A percentile compares a stretch with the other conserved stretches of the same genome.
phyloP scores from a whole-genome alignment of 2,329 filamentous ascomycete genomes.

The Penicillium aurantiogriseum region DNA sequence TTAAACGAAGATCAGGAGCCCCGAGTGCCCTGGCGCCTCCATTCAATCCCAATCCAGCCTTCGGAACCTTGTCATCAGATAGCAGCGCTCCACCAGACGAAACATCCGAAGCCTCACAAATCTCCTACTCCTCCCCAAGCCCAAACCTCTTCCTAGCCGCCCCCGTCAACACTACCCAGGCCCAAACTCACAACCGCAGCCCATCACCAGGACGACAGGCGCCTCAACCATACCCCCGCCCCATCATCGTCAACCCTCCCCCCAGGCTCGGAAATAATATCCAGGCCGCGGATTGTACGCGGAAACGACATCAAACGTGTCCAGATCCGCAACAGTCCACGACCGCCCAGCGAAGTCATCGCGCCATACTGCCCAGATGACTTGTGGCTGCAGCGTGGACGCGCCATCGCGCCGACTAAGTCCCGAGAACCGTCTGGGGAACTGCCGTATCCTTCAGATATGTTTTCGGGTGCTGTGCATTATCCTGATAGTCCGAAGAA shows the following conservation, averaged over 20 bases:
- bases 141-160: constrained; percentile 4
- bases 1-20: background rate
- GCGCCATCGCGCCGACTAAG: background rate
- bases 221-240: constrained; percentile 20
- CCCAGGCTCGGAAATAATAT: constrained; percentile 31
- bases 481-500: constrained; percentile 27
- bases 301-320: constrained; percentile 35
- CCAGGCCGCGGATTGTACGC: constrained; percentile 33
- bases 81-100: constrained; percentile 12
- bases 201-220: constrained; percentile 3
- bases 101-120: constrained; percentile 7
- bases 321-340: constrained; percentile 31
- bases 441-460: constrained; percentile 24
- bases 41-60: constrained; percentile 5
- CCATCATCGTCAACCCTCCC: constrained; percentile 18
- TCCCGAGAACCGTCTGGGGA: background rate
- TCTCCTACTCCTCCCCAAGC: background rate
- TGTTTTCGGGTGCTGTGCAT: constrained; percentile 8
- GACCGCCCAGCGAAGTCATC: constrained; percentile 23
- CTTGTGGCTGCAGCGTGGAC: constrained; percentile 27
- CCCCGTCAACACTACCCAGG: constrained; percentile 3
- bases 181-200: constrained; percentile 1
- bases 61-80: constrained; percentile 10
- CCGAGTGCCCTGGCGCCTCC: constrained; percentile 3
- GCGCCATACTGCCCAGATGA: constrained; percentile 32